A percentile compares a stretch with the other conserved stretches of the same genome.
Evolutionary conservation across 2,329 filamentous ascomycete genomes (phyloP).

Genomic region (Colletotrichum chrysophilum): DNA sequence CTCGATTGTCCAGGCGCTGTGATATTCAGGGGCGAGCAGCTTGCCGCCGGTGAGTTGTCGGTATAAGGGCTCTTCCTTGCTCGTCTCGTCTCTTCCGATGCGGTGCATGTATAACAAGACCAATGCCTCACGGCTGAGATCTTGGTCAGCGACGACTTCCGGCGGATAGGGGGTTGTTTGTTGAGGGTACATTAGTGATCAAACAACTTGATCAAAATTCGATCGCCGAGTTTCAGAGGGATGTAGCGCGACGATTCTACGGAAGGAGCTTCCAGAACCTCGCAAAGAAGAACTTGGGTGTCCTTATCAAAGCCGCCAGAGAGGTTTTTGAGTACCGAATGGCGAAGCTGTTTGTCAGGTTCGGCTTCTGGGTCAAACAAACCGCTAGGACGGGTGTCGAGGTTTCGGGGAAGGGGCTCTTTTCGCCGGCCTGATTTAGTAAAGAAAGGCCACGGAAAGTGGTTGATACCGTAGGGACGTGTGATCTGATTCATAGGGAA

Average conservation of each 20-base stretch:
- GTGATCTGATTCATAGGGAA: background rate
- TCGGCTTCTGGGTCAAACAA: background rate
- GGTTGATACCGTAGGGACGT: accelerated
- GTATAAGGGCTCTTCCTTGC: too few relatives aligned
- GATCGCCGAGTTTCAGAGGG: background rate
- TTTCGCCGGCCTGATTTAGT: background rate
- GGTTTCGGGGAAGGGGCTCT: background rate
- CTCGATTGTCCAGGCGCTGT: background rate
- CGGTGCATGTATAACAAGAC: background rate
- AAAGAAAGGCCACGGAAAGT: accelerated
- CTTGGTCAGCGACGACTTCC: background rate
- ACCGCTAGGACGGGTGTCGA: background rate
- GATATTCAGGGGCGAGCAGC: background rate
- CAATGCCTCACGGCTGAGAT: accelerated
- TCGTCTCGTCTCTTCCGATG: too few relatives aligned
- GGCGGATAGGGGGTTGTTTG: accelerated
- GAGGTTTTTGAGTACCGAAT: background rate
- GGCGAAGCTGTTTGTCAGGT: background rate
- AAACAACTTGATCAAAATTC: background rate
- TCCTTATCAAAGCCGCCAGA: background rate
- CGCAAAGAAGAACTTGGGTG: accelerated
- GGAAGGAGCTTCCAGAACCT: background rate
- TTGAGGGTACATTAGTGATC: background rate
- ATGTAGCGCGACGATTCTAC: background rate
- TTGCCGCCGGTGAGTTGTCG: background rate